phyloP scores from a whole-genome alignment of 176 grass and related monocot genomes.

The Poa annua region DNA sequence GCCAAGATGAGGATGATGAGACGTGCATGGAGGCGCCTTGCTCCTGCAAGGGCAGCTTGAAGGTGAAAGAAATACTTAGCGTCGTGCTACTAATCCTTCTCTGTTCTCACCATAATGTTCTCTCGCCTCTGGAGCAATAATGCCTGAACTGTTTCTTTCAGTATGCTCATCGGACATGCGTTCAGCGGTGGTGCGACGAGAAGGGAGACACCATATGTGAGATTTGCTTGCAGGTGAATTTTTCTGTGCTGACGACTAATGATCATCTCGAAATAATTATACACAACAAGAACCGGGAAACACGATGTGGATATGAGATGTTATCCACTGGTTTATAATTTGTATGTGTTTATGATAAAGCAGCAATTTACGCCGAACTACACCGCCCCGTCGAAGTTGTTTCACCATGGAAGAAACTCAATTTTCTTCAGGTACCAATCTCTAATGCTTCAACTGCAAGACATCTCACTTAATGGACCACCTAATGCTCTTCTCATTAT shows the following conservation, averaged over 20 bases:
- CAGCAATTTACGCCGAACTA: slow-evolving; percentile 70
- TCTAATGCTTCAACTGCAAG: background rate
- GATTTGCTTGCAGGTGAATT: slow-evolving; percentile 84
- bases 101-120: background rate
- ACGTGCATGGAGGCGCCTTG: slow-evolving; percentile 73
- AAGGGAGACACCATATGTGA: slow-evolving; percentile 84
- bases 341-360: background rate
- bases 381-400: slow-evolving; percentile 53
- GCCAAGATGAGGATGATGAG: slow-evolving; percentile 74
- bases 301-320: background rate
- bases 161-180: slow-evolving; percentile 76
- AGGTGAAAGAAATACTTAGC: slow-evolving; percentile 37
- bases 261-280: background rate
- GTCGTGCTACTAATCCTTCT: background rate
- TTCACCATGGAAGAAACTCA: slow-evolving; percentile 55
- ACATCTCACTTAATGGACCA: background rate
- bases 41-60: slow-evolving; percentile 86
- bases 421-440: slow-evolving; percentile 65
- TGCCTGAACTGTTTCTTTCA: slow-evolving; percentile 26
- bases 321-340: background rate
- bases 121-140: background rate
- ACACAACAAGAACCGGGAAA: background rate
- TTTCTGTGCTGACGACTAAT: background rate
- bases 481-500: background rate
- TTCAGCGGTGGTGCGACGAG: slow-evolving; percentile 89